Percentiles rank a stretch among this genome's conserved stretches.
phyloP scores from a whole-genome alignment of 768 basidiomycete species.

The Sporobolomyces phaffii region DNA sequence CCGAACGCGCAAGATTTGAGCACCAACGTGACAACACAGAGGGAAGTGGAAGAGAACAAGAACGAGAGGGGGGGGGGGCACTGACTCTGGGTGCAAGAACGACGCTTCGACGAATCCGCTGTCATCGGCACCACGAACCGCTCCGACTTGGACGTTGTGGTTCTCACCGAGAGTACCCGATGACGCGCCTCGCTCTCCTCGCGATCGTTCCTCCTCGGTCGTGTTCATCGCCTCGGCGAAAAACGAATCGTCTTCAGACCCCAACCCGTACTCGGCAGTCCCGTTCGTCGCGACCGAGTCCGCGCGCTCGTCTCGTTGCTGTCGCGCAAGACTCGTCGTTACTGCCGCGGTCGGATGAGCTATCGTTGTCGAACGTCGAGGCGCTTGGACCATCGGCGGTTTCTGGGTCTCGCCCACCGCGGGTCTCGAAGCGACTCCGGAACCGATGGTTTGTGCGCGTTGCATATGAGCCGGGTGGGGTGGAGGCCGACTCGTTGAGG shows the following conservation, averaged over 20 bases:
- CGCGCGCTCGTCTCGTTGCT: background rate
- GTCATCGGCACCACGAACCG: too few species aligned
- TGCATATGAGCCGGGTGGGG: slow-evolving; percentile 1
- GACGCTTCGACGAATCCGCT: background rate
- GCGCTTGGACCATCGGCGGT: background rate
- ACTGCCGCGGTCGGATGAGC: background rate
- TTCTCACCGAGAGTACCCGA: background rate
- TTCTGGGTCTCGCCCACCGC: background rate
- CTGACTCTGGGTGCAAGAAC: background rate
- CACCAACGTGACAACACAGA: too few species aligned
- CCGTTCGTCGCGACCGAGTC: background rate
- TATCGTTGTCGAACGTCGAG: background rate
- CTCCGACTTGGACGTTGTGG: too few species aligned
- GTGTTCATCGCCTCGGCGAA: background rate
- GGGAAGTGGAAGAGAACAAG: too few species aligned
- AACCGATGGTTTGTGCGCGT: background rate
- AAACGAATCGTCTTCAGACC: background rate
- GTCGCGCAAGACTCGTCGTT: background rate
- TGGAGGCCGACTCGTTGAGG: background rate
- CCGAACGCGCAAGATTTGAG: too few species aligned
- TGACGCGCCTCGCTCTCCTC: background rate
- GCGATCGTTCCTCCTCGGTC: background rate
- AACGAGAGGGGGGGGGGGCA: background rate
- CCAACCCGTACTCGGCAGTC: background rate
- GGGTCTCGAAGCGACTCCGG: background rate